Conservation (phyloP, 2,329 filamentous ascomycete species). For the Pseudovirgaria hyperparasitica region DNA sequence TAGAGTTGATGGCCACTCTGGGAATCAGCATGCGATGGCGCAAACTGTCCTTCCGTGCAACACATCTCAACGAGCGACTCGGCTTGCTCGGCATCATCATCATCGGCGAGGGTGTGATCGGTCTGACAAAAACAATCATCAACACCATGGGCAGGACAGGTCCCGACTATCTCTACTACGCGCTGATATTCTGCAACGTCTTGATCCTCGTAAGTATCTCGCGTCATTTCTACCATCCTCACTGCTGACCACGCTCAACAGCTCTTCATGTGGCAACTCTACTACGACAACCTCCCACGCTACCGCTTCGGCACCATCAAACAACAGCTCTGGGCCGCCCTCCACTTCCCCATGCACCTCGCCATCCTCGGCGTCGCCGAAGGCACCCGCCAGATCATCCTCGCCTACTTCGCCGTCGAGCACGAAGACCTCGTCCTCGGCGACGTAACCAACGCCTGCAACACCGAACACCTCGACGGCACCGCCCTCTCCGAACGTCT, state of each 20-base stretch:
- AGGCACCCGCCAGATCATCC: constrained; percentile 10
- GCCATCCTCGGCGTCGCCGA: constrained; percentile 11
- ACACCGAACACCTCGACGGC: constrained; percentile 7
- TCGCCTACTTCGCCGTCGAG: constrained; percentile 6
- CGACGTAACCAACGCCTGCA: constrained; percentile 2
- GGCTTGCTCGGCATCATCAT: constrained; percentile 48
- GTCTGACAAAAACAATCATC: constrained; percentile 37
- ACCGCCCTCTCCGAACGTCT: constrained; percentile 3
- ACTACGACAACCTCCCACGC: constrained; percentile 9
- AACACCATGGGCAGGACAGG: constrained; percentile 10
- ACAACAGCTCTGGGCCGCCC: constrained; percentile 9
- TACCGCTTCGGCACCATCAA: constrained; percentile 8
- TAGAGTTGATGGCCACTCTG: constrained; percentile 40
- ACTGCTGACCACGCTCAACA: constrained; percentile 2
- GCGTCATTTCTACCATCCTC: background rate
- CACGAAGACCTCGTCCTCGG: background rate
- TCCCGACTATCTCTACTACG: too few species aligned
- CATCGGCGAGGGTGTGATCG: constrained; percentile 48
- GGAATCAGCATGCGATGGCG: constrained; percentile 38
- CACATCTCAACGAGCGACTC: constrained; percentile 46
- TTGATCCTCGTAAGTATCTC: constrained; percentile 6
- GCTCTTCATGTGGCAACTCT: constrained; percentile 10
- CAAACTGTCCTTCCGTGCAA: constrained; percentile 42
- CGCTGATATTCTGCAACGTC: constrained; percentile 7
- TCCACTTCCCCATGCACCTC: constrained; percentile 10